Percentiles rank a stretch among this genome's conserved stretches.
These are phyloP conservation scores for Ophiostoma tasmaniense DNA, from an alignment of 2,329 filamentous ascomycete species.

Conservation along the genomic window DNA sequence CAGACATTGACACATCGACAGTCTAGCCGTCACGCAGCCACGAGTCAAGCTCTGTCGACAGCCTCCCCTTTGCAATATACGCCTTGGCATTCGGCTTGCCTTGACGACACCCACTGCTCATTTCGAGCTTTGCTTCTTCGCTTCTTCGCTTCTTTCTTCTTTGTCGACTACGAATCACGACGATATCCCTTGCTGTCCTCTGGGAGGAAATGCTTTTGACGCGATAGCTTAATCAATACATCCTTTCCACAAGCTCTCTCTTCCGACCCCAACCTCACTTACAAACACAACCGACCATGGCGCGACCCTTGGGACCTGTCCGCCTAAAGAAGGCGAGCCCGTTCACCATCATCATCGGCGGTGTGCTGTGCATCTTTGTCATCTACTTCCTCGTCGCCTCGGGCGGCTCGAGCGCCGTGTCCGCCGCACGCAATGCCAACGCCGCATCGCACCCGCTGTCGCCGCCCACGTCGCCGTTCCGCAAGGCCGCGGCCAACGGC, in stretches of 20 bases:
- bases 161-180: background rate
- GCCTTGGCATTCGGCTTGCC: background rate
- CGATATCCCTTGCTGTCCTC: background rate
- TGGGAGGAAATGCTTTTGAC: constrained; percentile 1
- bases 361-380: constrained; percentile 63
- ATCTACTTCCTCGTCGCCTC: constrained; percentile 54
- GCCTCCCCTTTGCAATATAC: background rate
- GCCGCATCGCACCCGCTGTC: constrained; percentile 62
- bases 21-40: background rate
- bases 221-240: background rate
- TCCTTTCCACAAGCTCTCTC: background rate
- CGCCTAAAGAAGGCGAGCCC: constrained; percentile 76
- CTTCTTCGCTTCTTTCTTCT: background rate
- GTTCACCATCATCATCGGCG: constrained; percentile 64
- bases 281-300: constrained; percentile 33
- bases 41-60: background rate
- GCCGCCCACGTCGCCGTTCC: constrained; percentile 65
- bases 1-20: background rate
- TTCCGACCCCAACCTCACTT: background rate
- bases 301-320: constrained; percentile 52
- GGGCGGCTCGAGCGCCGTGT: constrained; percentile 23
- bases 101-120: background rate
- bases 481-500: constrained; percentile 50
- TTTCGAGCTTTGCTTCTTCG: background rate
- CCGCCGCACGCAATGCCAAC: constrained; percentile 32